Evolutionary conservation across 2,329 filamentous ascomycete genomes (phyloP).

Genomic region (Pyrenochaeta sp.): DNA sequence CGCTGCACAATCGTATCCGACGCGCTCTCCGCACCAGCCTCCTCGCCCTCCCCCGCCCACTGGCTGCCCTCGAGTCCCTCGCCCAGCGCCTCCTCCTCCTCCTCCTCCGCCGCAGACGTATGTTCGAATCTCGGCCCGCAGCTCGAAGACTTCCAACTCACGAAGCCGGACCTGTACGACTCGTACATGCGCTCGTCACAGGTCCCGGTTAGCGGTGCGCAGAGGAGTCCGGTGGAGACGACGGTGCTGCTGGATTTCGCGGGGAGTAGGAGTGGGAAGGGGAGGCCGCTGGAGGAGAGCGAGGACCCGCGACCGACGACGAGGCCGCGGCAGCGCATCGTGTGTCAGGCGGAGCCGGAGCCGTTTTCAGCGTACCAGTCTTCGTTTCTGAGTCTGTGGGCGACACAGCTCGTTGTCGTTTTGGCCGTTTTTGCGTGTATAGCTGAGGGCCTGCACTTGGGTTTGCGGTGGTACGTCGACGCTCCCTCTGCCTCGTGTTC

Average conservation of each 20-base stretch:
- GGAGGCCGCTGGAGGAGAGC: not conserved
- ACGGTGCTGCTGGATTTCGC: conserved; percentile 26
- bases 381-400: conserved; percentile 32
- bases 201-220: conserved; percentile 8
- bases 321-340: conserved; percentile 21
- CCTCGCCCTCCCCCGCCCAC: conserved; percentile 29
- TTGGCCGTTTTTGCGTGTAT: conserved; percentile 37
- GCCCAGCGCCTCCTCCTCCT: too few relatives aligned
- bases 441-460: conserved; percentile 32
- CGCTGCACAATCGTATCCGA: conserved; percentile 35
- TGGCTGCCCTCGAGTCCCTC: conserved; percentile 27
- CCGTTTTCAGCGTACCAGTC: conserved; percentile 27
- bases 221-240: conserved; percentile 25
- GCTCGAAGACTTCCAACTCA: conserved; percentile 33
- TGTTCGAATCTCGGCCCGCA: conserved; percentile 34
- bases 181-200: conserved; percentile 23
- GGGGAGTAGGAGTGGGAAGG: conserved; percentile 3
- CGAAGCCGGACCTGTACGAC: conserved; percentile 35
- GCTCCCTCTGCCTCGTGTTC: not conserved
- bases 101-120: conserved; percentile 19
- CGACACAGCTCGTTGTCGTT: conserved; percentile 35
- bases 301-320: conserved; percentile 12
- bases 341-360: conserved; percentile 30
- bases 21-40: conserved; percentile 10
- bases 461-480: conserved; percentile 26